A percentile compares a stretch with the other conserved stretches of the same genome.
Conservation (phyloP, 2,329 filamentous ascomycete species). For the Harringtonia aguacate region DNA sequence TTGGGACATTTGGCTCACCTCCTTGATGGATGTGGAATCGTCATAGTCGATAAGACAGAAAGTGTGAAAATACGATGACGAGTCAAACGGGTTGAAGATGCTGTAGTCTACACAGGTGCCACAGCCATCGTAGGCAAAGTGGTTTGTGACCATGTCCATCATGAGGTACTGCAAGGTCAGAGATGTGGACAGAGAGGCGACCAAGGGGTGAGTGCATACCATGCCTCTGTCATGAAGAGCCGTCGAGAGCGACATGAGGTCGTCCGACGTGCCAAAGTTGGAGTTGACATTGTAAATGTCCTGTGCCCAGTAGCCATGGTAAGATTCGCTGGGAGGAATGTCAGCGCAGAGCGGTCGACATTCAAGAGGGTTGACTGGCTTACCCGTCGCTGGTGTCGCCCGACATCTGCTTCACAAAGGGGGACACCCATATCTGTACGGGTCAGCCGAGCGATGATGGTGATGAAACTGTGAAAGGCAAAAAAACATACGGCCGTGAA, state of each 20-base stretch:
- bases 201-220: constrained; percentile 5
- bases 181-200: background rate
- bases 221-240: constrained; percentile 23
- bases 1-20: no score
- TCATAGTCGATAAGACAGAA: constrained; percentile 45
- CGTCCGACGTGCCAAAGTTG: constrained; percentile 46
- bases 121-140: constrained; percentile 24
- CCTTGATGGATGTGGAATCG: constrained; percentile 33
- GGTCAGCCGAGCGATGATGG: no score
- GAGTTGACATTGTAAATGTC: constrained; percentile 40
- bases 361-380: constrained; percentile 1
- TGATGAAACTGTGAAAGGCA: no score
- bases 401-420: constrained; percentile 34
- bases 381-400: constrained; percentile 18
- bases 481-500: constrained; percentile 36
- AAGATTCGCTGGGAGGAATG: constrained; percentile 15
- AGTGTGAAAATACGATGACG: constrained; percentile 47
- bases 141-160: constrained; percentile 28
- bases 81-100: constrained; percentile 34
- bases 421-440: constrained; percentile 41
- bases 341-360: background rate
- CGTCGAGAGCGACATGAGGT: constrained; percentile 44
- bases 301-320: constrained; percentile 46
- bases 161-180: constrained; percentile 23
- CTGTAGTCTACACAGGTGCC: constrained; percentile 21